phyloP scores from a whole-genome alignment of 129 eudicot species.

The Mikania micrantha region DNA sequence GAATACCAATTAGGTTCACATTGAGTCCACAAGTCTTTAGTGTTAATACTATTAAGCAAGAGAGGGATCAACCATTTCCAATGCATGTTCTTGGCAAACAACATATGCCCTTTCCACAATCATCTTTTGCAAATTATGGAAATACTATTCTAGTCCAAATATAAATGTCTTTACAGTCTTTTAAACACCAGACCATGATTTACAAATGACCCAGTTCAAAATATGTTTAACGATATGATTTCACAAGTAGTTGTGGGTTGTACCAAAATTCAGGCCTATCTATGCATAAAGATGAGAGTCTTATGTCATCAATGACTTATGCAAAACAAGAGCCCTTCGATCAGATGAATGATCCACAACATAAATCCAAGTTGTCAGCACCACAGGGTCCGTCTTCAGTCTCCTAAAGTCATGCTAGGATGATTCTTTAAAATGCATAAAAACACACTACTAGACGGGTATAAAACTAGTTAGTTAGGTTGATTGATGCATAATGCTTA shows the following conservation, averaged over 20 bases:
- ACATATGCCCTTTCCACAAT: conserved; percentile 47
- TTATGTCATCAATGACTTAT: conserved; percentile 42
- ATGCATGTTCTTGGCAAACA: conserved; percentile 53
- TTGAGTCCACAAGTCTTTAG: conserved; percentile 36
- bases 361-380: conserved; percentile 38
- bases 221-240: too few species aligned
- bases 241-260: conserved; percentile 26
- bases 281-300: conserved; percentile 35
- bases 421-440: too few species aligned
- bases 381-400: conserved; percentile 45
- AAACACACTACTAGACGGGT: too few species aligned
- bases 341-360: background rate
- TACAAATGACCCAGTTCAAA: too few species aligned
- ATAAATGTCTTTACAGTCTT: conserved; percentile 40
- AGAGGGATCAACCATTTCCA: conserved; percentile 41
- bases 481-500: too few species aligned
- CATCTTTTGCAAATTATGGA: conserved; percentile 49
- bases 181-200: conserved; percentile 38
- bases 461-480: too few species aligned
- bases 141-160: conserved; percentile 23
- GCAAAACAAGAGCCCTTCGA: conserved; percentile 32
- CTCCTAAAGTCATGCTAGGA: too few species aligned
- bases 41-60: conserved; percentile 37
- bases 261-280: conserved; percentile 45
- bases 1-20: conserved; percentile 44